Evolutionary conservation across 2,329 filamentous ascomycete species (phyloP).

Genomic region (Aspergillus spinulosporus): DNA sequence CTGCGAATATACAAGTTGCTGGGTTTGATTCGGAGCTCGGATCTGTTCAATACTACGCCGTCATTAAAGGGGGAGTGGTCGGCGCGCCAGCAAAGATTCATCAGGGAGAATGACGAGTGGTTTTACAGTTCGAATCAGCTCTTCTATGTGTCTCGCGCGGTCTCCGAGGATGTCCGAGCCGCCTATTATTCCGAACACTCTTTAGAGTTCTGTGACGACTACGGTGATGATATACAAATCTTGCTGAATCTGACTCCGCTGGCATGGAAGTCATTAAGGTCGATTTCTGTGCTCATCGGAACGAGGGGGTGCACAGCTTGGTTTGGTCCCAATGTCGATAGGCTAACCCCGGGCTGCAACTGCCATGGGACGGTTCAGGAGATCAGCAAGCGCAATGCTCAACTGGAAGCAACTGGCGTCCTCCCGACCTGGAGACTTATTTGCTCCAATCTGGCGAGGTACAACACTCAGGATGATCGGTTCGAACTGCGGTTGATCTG

Average conservation of each 20-base stretch:
- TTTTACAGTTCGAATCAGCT: conserved; percentile 2
- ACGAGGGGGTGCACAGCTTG: not conserved
- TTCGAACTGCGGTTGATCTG: conserved; percentile 4
- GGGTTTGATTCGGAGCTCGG: not conserved
- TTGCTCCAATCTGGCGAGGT: not conserved
- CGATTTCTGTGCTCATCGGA: not conserved
- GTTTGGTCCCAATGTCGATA: not conserved
- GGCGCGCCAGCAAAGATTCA: not conserved
- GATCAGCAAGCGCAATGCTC: no score
- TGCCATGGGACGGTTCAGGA: not conserved
- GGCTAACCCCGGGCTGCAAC: not conserved
- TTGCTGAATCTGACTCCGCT: not conserved
- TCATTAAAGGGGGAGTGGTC: not conserved
- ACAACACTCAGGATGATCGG: not conserved
- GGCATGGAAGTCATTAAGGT: not conserved
- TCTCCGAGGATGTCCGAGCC: conserved; percentile 3
- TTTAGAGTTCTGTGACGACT: not conserved
- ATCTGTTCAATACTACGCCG: no score
- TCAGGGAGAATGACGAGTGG: not conserved
- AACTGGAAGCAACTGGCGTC: not conserved
- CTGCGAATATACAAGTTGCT: not conserved
- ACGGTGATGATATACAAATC: not conserved
- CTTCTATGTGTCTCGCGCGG: conserved; percentile 6
- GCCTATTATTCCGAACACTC: not conserved
- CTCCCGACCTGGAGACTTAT: not conserved